Percentiles rank a stretch among this genome's conserved stretches.
These are phyloP conservation scores for Thalia dealbata DNA, from an alignment of 176 grass and related monocot species.

Conservation along the genomic window DNA sequence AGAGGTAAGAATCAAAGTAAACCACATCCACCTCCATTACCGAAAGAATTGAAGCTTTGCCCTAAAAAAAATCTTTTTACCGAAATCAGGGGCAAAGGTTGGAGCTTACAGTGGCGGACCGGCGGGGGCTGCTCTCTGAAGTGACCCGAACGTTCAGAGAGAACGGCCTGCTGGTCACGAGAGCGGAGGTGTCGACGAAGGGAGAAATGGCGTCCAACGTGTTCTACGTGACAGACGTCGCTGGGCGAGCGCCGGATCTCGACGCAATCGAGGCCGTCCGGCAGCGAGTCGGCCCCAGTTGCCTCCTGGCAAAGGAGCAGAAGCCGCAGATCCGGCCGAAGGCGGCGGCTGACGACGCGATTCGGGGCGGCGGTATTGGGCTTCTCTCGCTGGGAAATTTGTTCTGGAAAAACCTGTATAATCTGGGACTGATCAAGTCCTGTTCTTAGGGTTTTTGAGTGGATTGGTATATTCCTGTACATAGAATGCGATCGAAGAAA, in stretches of 20 bases:
- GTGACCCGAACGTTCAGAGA: slow-evolving; percentile 75
- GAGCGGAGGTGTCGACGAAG: slow-evolving; percentile 67
- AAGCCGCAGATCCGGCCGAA: background rate
- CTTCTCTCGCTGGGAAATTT: background rate
- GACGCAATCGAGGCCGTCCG: slow-evolving; percentile 16
- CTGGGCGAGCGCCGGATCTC: slow-evolving; percentile 40
- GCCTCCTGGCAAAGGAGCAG: slow-evolving; percentile 12
- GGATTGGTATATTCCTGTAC: background rate
- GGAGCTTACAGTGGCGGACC: slow-evolving; percentile 34
- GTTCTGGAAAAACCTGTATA: slow-evolving; percentile 4
- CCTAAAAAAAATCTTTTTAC: background rate
- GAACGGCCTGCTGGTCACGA: slow-evolving; percentile 57
- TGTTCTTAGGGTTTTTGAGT: background rate
- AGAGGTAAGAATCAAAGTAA: slow-evolving; percentile 1
- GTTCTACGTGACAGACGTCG: slow-evolving; percentile 77
- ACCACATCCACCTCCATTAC: background rate
- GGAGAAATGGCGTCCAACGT: slow-evolving; percentile 51
- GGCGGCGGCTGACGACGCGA: background rate
- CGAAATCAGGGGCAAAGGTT: slow-evolving; percentile 2
- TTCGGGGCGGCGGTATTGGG: background rate
- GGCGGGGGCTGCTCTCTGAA: slow-evolving; percentile 47
- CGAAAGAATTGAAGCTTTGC: background rate
- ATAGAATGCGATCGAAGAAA: background rate
- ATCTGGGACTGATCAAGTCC: background rate
- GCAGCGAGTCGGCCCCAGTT: background rate